Evolutionary conservation across 352 stramenopile species (phyloP), one percentile per base, ranked within the genome.

Genomic region (Aphanomyces cochlioides): DNA sequence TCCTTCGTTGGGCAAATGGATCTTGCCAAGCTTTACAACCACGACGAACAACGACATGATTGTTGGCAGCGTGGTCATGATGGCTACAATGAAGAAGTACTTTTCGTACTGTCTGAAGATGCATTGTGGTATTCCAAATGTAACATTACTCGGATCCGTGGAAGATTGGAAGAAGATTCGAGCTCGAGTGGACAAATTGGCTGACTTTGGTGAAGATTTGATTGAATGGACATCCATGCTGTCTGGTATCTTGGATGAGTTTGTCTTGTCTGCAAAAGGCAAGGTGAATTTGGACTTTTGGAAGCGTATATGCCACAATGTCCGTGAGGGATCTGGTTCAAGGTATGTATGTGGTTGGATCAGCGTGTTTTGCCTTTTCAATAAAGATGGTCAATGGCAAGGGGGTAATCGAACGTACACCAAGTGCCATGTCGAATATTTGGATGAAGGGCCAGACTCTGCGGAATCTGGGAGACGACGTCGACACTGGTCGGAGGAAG

Each of bases 61-160:
- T 6, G 50, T 59, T 28, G 50, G 50, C 7, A 59, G 50, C 19
- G 28, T 59, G n/a, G 50, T 59, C 50, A 37, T 59, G 50, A 59
- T 59, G 50, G 50, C 50, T 6, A 10, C 50, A n/a, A 59, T 59
- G 50, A 59, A 59, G 17, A 28, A 59, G 19, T 59, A 59, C 50
- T 59, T 59, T 59, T n/a, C 50, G 4, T 58, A 58, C 50, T 15
- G 15, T n/a, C 8, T 34, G 10, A 38, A 28, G 12, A 13, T 59
- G 17, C 4, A 3, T 34, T 59, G 50, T 36, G 50, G 50, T 34
- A 10, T 59, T 59, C 50, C 50, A 10, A 37, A 37, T 1, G 50
- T 59, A 8, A 59, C 50, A 6, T 34, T 59, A 6, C 19, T 59
- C 0, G 50, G 50, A 10, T 13, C 50, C 1, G 50, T 59, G 50